A percentile compares a stretch with the other conserved stretches of the same genome.
Evolutionary conservation across 305 asterid species (phyloP).

Genomic region (Withania somnifera): DNA sequence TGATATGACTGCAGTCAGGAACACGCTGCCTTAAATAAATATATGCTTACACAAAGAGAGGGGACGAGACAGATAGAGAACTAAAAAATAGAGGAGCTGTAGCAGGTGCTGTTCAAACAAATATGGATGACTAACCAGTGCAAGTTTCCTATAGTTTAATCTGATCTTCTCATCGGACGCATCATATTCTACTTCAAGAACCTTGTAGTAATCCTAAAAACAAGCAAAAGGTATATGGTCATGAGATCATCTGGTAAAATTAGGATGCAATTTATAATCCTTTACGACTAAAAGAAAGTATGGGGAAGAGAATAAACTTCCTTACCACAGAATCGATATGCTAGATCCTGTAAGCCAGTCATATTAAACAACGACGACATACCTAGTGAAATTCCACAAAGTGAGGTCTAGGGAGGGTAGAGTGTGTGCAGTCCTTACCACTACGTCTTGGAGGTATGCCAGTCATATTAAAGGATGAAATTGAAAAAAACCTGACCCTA

Average conservation of each 20-base stretch:
- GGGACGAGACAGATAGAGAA: slow-evolving; percentile 5
- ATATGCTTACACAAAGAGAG: background rate
- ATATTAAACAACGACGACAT: too few relatives aligned
- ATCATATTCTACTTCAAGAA: slow-evolving; percentile 56
- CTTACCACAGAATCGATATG: background rate
- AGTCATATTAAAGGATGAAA: background rate
- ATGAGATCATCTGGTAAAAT: background rate
- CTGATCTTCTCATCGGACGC: slow-evolving; percentile 59
- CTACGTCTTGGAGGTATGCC: too few relatives aligned
- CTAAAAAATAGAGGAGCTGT: background rate
- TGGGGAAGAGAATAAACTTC: background rate
- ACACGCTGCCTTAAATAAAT: background rate
- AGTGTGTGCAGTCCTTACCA: too few relatives aligned
- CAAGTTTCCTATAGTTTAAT: slow-evolving; percentile 47
- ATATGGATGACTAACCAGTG: slow-evolving; percentile 37
- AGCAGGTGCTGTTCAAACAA: background rate
- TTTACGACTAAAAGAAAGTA: background rate
- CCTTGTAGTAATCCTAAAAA: slow-evolving; percentile 52
- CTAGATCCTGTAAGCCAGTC: background rate
- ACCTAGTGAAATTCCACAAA: too few relatives aligned
- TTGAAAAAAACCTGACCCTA: background rate
- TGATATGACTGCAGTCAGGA: slow-evolving; percentile 10
- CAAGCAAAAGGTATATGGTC: background rate
- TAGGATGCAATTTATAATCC: background rate
- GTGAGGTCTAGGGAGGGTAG: too few relatives aligned